Percentiles rank a stretch among this genome's conserved stretches.
Evolutionary conservation across 2,329 filamentous ascomycete species (phyloP).

Genomic region (Phialocephala sp.): DNA sequence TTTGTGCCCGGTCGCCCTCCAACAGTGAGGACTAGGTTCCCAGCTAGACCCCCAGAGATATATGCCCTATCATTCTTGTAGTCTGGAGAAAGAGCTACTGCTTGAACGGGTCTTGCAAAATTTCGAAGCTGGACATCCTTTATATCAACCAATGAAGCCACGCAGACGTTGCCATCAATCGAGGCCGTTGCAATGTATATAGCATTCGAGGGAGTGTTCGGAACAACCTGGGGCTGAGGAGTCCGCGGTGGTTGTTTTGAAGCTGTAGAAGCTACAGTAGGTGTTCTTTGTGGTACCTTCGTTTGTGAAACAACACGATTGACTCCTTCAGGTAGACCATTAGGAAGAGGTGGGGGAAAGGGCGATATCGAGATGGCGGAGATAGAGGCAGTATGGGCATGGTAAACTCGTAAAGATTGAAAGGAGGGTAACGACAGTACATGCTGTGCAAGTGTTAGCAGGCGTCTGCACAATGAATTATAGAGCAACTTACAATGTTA

Average conservation of each 20-base stretch:
- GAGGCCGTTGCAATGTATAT: constrained; percentile 95
- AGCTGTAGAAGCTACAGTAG: constrained; percentile 51
- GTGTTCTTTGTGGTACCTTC: constrained; percentile 41
- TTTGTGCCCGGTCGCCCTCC: constrained; percentile 81
- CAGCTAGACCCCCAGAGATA: constrained; percentile 87
- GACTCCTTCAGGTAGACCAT: constrained; percentile 45
- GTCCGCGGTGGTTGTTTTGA: constrained; percentile 58
- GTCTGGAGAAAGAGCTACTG: constrained; percentile 92
- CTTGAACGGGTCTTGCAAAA: constrained; percentile 90
- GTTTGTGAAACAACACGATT: constrained; percentile 43
- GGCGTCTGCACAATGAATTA: neutral
- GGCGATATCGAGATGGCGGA: constrained; percentile 91
- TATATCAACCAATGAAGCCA: constrained; percentile 83
- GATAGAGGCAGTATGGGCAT: constrained; percentile 90
- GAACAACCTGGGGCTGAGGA: constrained; percentile 61
- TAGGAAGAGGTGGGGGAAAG: constrained; percentile 66
- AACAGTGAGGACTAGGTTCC: constrained; percentile 83
- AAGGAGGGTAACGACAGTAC: constrained; percentile 84
- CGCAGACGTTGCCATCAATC: constrained; percentile 93
- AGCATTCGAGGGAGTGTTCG: constrained; percentile 81
- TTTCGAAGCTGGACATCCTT: constrained; percentile 93
- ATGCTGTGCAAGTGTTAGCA: constrained; percentile 62
- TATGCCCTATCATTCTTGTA: constrained; percentile 90
- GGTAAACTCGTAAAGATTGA: constrained; percentile 82
- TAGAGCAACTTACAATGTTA: constrained; percentile 73